These are phyloP conservation scores for Cladorrhinum sp. DNA, from an alignment of 2,329 filamentous ascomycete species.

Conservation along the genomic window DNA sequence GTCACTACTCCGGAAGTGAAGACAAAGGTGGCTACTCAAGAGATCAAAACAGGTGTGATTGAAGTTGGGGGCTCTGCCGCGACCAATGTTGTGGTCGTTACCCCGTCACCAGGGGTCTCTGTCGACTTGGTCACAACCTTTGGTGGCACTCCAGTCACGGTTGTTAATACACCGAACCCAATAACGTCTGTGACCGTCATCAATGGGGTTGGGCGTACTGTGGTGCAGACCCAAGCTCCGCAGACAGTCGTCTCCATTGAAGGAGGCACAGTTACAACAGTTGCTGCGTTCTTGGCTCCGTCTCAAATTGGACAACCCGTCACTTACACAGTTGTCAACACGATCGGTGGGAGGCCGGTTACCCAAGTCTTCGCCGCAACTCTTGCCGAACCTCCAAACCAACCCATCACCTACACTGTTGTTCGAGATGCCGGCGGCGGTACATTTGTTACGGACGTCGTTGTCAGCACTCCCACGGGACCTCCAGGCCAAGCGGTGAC, in stretches of 20 bases:
- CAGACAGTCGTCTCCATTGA: constrained; percentile 19
- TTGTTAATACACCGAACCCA: constrained; percentile 16
- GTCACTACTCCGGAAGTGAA: constrained; percentile 17
- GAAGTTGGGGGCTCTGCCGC: constrained; percentile 17
- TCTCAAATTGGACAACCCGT: constrained; percentile 14
- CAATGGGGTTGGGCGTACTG: constrained; percentile 15
- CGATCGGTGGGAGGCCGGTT: constrained; percentile 16
- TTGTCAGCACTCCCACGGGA: constrained; percentile 17
- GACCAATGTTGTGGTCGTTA: constrained; percentile 23
- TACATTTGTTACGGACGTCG: constrained; percentile 15
- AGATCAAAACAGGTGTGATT: constrained; percentile 18
- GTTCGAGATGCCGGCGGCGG: constrained; percentile 17
- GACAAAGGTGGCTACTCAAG: constrained; percentile 16
- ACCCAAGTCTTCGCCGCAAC: constrained; percentile 21
- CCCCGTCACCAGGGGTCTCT: constrained; percentile 16
- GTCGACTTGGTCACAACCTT: constrained; percentile 17
- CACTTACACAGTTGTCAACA: constrained; percentile 18
- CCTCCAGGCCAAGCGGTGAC: constrained; percentile 18
- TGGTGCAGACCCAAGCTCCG: constrained; percentile 21
- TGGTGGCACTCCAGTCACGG: constrained; percentile 23
- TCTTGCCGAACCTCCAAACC: constrained; percentile 12
- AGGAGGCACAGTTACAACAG: constrained; percentile 19
- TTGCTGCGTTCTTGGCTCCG: constrained; percentile 13
- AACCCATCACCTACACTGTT: constrained; percentile 20
- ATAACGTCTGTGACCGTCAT: constrained; percentile 15